These are phyloP conservation scores for Dendryphion nanum DNA, from an alignment of 2,329 filamentous ascomycete species.

Conservation along the genomic window DNA sequence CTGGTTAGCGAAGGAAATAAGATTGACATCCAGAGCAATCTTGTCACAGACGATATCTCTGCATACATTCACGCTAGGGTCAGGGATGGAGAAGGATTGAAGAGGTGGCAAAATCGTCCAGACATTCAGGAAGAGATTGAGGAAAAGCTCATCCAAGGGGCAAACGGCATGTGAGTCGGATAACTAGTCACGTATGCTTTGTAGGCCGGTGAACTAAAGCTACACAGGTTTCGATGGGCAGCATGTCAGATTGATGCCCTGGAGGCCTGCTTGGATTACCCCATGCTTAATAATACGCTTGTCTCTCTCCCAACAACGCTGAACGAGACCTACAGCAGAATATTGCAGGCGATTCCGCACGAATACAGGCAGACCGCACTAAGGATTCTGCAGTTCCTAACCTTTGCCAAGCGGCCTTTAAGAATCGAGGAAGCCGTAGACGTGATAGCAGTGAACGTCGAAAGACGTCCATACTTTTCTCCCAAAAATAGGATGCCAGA, in stretches of 20 bases:
- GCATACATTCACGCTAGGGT: constrained; percentile 20
- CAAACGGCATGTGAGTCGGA: constrained; percentile 18
- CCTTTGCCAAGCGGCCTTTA: constrained; percentile 6
- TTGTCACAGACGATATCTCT: constrained; percentile 24
- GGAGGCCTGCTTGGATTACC: constrained; percentile 2
- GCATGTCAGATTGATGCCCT: constrained; percentile 8
- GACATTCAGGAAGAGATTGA: constrained; percentile 9
- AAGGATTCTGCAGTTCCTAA: constrained; percentile 5
- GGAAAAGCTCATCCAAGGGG: constrained; percentile 13
- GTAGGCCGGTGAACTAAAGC: background rate
- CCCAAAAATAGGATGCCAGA: constrained; percentile 17
- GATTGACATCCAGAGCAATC: constrained; percentile 16
- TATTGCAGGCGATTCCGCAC: background rate
- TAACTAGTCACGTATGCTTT: background rate
- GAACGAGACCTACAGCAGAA: constrained; percentile 9
- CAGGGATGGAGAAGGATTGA: constrained; percentile 12
- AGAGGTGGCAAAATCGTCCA: constrained; percentile 19
- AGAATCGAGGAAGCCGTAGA: constrained; percentile 5
- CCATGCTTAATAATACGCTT: constrained; percentile 1
- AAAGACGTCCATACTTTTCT: constrained; percentile 18
- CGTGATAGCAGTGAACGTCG: constrained; percentile 11
- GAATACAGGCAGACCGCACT: background rate
- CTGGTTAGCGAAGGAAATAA: constrained; percentile 8
- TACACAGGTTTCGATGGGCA: constrained; percentile 11
- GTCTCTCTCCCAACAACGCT: constrained; percentile 4